These are phyloP conservation scores for Ogataea methanolica DNA, from an alignment of 805 yeast genomes.

Conservation along the genomic window DNA sequence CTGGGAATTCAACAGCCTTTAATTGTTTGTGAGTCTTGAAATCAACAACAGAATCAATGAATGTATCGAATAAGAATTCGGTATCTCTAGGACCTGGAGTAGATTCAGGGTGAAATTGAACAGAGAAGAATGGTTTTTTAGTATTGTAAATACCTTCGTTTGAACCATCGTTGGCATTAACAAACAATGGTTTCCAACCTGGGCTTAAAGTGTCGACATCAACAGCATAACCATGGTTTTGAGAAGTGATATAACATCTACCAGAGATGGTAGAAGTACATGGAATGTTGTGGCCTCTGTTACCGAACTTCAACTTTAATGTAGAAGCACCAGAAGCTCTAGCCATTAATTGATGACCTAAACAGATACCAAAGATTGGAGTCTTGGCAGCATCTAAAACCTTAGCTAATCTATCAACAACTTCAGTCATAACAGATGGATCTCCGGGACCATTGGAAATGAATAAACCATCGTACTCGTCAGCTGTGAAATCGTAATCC, in stretches of 20 bases:
- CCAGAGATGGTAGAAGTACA: conserved; percentile 80
- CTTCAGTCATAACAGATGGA: conserved; percentile 76
- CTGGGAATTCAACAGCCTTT: conserved; percentile 85
- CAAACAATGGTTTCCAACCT: conserved; percentile 93
- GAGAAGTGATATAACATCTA: conserved; percentile 96
- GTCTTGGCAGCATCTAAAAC: conserved; percentile 64
- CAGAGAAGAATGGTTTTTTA: conserved; percentile 87
- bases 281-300: conserved; percentile 99
- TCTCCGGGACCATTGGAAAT: conserved; percentile 99
- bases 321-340: conserved; percentile 95
- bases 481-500: conserved; percentile 79
- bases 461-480: conserved; percentile 91
- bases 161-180: conserved; percentile 94
- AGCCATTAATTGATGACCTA: conserved; percentile 96
- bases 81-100: conserved; percentile 99
- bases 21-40: conserved; percentile 53
- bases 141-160: conserved; percentile 97
- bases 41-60: conserved; percentile 74
- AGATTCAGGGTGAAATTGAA: conserved; percentile 98
- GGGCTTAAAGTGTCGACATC: conserved; percentile 66
- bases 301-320: conserved; percentile 90
- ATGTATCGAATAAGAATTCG: conserved; percentile 92
- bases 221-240: conserved; percentile 98
- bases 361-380: conserved; percentile 96
- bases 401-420: conserved; percentile 54